Evolutionary conservation across 345 rosid genomes (phyloP), one percentile per base, ranked within the genome.

Genomic region (Eucalyptus albens): DNA sequence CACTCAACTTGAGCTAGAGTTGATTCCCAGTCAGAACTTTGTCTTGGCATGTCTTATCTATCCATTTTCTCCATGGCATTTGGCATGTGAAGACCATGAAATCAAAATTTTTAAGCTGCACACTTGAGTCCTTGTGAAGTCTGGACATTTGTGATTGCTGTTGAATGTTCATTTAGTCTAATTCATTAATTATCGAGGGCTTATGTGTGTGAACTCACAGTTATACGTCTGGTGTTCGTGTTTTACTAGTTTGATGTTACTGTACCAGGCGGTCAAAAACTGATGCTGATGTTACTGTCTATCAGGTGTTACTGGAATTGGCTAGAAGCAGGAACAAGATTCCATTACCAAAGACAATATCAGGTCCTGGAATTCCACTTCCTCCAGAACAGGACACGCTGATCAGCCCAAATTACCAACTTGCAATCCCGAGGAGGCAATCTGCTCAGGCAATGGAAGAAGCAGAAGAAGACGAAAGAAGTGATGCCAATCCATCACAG

Each of bases 351-450:
- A 98, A 94, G 93, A 87, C 97, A 44, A 92, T 95, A 44, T 89
- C 95, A 37, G 97, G 95, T 82, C 96, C 96, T 0, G 96, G 97
- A 17, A 92, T 97, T 83, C 94, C 98, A 3, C 99, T 98, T 5
- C 99, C 99, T 11, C 97, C 97, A 9, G 99, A 97, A 51, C 96
- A 94, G 85, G 97, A 97, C 91, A 95, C 98, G 7, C 87, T 97
- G 94, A 92, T 97, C 65, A 95, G 93, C 89, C 96, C 99, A 1
- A 97, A 96, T 86, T 96, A 97, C 92, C 99, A 98, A 87, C 96
- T 97, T 6, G 95, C 92, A 10, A 91, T 96, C 85, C 97, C 96
- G 5, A 94, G 88, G 92, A 96, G 93, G 93, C 94, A 93, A 47
- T 81, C 93, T 26, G 89, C 95, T 19, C 93, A 92, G 60, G 95